phyloP scores from a whole-genome alignment of 2,329 filamentous ascomycete species.

The Trichoderma citrinoviride region DNA sequence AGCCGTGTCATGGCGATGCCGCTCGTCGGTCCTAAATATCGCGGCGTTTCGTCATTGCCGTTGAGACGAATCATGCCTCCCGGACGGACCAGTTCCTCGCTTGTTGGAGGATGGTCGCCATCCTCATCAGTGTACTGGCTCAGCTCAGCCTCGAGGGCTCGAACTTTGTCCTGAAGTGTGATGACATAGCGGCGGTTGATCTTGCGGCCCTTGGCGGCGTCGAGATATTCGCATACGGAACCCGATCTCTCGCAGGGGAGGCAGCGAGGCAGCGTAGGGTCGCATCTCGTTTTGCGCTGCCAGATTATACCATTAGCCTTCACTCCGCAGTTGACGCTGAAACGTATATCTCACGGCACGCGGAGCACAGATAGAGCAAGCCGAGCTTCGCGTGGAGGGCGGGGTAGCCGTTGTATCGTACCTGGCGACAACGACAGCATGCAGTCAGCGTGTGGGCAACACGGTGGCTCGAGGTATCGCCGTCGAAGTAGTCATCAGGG shows the following conservation, averaged over 20 bases:
- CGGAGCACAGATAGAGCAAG: background rate
- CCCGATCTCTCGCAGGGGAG: constrained; percentile 89
- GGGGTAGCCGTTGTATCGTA: constrained; percentile 39
- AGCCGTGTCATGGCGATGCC: constrained; percentile 93
- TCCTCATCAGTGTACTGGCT: constrained; percentile 76
- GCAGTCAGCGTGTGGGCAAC: constrained; percentile 78
- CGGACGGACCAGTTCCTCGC: constrained; percentile 82
- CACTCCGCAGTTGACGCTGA: background rate
- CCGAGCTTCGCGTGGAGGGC: background rate
- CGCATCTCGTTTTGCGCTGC: constrained; percentile 93
- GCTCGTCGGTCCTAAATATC: constrained; percentile 90
- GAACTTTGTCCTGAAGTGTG: constrained; percentile 82
- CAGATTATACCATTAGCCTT: background rate
- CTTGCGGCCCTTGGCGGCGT: constrained; percentile 79
- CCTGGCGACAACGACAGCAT: constrained; percentile 76
- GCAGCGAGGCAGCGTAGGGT: constrained; percentile 87
- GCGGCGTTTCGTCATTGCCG: constrained; percentile 79
- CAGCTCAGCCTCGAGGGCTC: constrained; percentile 77
- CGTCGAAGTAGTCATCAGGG: constrained; percentile 46
- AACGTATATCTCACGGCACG: background rate
- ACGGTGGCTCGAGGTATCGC: constrained; percentile 54
- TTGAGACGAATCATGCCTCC: constrained; percentile 82
- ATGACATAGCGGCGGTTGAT: constrained; percentile 92
- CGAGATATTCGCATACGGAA: constrained; percentile 91
- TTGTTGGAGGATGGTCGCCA: constrained; percentile 63